A percentile compares a stretch with the other conserved stretches of the same genome.
Evolutionary conservation across 83 land plant species (phyloP).

Genomic region (Diphasiastrum complanatum): DNA sequence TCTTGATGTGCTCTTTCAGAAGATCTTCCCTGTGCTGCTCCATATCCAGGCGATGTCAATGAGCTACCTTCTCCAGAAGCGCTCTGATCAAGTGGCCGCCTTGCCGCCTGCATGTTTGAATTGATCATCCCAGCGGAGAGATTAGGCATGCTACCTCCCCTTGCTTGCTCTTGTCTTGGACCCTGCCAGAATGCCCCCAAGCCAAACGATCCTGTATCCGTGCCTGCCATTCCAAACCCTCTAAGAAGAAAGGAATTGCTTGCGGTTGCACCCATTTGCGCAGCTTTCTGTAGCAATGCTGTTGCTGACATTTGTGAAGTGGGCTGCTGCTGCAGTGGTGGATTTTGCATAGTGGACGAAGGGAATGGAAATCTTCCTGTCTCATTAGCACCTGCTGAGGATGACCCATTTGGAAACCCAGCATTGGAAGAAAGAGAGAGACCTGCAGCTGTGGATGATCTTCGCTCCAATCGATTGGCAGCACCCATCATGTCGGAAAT

Average conservation of each 20-base stretch:
- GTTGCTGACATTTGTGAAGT: slow-evolving; percentile 20
- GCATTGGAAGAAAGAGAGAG: background rate
- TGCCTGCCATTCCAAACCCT: slow-evolving; percentile 5
- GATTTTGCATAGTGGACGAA: background rate
- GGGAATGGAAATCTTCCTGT: background rate
- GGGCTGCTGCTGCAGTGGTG: background rate
- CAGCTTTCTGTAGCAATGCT: slow-evolving; percentile 22
- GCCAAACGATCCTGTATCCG: background rate
- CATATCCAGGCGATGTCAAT: too few species aligned
- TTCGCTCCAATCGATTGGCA: too few species aligned
- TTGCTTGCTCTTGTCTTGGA: background rate
- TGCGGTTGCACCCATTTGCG: slow-evolving; percentile 22
- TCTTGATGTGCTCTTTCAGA: too few species aligned
- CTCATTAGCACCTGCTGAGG: background rate
- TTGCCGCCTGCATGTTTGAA: background rate
- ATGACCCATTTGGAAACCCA: background rate
- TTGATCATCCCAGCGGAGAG: background rate
- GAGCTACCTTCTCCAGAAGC: too few species aligned
- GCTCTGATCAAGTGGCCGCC: background rate
- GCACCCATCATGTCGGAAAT: too few species aligned
- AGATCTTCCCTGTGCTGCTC: too few species aligned
- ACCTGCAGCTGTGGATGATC: background rate
- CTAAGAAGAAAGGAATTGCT: slow-evolving; percentile 6
- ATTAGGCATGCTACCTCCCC: background rate
- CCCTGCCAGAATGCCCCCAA: background rate